A percentile compares a stretch with the other conserved stretches of the same genome.
Evolutionary conservation across 805 yeast genomes (phyloP).

Genomic region (Henningerozyma blattae): DNA sequence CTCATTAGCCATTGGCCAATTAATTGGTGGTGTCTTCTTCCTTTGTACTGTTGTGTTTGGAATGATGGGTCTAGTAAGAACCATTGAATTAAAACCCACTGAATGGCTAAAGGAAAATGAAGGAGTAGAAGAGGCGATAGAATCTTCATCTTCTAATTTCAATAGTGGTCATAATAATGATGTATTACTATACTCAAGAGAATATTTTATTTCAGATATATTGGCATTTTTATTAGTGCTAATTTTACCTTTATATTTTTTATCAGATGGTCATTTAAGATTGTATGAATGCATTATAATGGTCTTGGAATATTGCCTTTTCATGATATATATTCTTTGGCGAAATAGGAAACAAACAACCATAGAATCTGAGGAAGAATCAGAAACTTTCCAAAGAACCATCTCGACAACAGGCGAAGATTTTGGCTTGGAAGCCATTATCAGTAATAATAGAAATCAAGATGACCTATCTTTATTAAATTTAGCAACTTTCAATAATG

Average conservation of each 20-base stretch:
- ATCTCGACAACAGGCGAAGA: not conserved
- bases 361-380: not conserved
- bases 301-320: slow-evolving; percentile 37
- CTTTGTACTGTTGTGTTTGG: slow-evolving; percentile 75
- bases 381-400: not conserved
- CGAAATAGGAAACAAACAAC: not conserved
- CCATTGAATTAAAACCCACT: slow-evolving; percentile 38
- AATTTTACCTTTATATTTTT: slow-evolving; percentile 35
- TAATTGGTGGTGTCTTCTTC: slow-evolving; percentile 84
- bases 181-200: slow-evolving; percentile 19
- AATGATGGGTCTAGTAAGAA: slow-evolving; percentile 54
- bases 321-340: not conserved
- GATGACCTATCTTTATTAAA: not conserved
- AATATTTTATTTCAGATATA: slow-evolving; percentile 48
- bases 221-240: slow-evolving; percentile 42
- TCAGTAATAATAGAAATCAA: slow-evolving; percentile 1
- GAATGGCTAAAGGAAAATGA: not conserved
- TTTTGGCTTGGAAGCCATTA: slow-evolving; percentile 4
- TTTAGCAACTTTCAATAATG: not conserved
- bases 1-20: slow-evolving; percentile 76
- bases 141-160: not conserved
- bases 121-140: not conserved
- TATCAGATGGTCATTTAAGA: slow-evolving; percentile 43
- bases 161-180: not conserved
- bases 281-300: slow-evolving; percentile 45